Evolutionary conservation across 306 rosid species (phyloP).

Genomic region (Castanea mollissima): DNA sequence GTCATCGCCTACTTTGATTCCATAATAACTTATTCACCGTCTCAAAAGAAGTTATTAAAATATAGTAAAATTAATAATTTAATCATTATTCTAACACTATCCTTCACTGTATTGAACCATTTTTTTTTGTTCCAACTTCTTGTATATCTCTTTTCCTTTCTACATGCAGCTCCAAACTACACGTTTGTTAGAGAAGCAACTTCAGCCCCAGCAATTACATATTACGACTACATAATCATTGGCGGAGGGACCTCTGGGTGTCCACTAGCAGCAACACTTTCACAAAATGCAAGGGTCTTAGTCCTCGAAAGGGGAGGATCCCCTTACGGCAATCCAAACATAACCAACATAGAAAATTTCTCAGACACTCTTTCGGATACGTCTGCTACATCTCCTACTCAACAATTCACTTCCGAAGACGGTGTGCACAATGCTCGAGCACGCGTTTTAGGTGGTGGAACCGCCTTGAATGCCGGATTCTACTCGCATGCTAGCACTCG

Average conservation of each 20-base stretch:
- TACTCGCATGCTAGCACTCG: conserved; percentile 44
- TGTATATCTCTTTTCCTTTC: neutral
- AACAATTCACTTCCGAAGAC: conserved; percentile 58
- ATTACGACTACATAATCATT: conserved; percentile 63
- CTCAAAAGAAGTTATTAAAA: too few relatives aligned
- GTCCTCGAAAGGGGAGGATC: conserved; percentile 81
- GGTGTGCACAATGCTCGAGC: conserved; percentile 57
- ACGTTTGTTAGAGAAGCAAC: conserved; percentile 55
- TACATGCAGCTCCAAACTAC: conserved; percentile 36
- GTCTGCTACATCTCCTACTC: conserved; percentile 52
- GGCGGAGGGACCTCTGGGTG: conserved; percentile 91
- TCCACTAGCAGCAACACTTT: conserved; percentile 78
- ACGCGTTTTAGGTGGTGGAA: conserved; percentile 61
- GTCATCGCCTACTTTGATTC: too few relatives aligned
- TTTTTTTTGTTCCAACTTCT: neutral
- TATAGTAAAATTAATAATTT: neutral
- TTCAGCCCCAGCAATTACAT: conserved; percentile 37
- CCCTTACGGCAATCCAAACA: conserved; percentile 49
- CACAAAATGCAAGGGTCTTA: conserved; percentile 51
- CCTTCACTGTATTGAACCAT: neutral
- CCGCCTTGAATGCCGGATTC: conserved; percentile 69
- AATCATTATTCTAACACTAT: neutral
- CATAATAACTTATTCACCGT: too few relatives aligned
- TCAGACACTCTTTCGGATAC: conserved; percentile 39
- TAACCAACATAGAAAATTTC: conserved; percentile 39